A percentile compares a stretch with the other conserved stretches of the same genome.
phyloP scores from a whole-genome alignment of 2,329 filamentous ascomycete species.

The Dothideomycetidae sp. region DNA sequence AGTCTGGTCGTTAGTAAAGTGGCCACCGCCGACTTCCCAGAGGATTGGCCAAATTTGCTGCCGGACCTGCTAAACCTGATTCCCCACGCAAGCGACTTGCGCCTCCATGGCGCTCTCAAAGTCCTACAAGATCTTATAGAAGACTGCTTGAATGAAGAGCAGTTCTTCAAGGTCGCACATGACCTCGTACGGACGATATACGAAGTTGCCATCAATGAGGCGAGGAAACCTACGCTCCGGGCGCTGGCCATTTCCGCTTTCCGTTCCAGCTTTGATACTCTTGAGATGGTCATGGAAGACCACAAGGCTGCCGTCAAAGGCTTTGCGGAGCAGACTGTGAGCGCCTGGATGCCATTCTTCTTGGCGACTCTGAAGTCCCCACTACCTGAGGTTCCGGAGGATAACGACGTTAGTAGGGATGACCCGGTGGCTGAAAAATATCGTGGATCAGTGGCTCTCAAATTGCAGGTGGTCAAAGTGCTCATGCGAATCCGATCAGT shows the following conservation, averaged over 20 bases:
- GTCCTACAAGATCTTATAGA: conserved; percentile 84
- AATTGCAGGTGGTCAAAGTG: conserved; percentile 81
- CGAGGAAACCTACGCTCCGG: conserved; percentile 55
- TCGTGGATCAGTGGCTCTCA: conserved; percentile 72
- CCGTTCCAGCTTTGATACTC: conserved; percentile 78
- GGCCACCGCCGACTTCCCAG: conserved; percentile 81
- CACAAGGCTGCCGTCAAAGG: conserved; percentile 72
- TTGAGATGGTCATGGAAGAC: conserved; percentile 94
- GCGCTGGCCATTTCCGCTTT: conserved; percentile 84
- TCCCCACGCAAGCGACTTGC: conserved; percentile 57
- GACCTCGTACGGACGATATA: conserved; percentile 76
- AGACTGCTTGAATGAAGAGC: conserved; percentile 81
- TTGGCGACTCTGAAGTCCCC: conserved; percentile 59
- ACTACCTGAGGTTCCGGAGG: conserved; percentile 46
- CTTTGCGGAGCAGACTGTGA: conserved; percentile 75
- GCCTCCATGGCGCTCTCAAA: conserved; percentile 78
- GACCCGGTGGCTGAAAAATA: conserved; percentile 48
- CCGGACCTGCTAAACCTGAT: conserved; percentile 67
- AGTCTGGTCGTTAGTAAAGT: conserved; percentile 90
- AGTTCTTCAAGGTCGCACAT: conserved; percentile 81
- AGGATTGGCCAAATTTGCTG: conserved; percentile 84
- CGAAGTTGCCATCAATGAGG: conserved; percentile 62
- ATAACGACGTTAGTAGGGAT: conserved; percentile 47
- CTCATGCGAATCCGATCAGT: conserved; percentile 76
- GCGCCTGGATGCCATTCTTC: conserved; percentile 81